Base-by-base conservation (phyloP, 2,329 filamentous ascomycete genomes). In the Fusarium zealandicum region DNA sequence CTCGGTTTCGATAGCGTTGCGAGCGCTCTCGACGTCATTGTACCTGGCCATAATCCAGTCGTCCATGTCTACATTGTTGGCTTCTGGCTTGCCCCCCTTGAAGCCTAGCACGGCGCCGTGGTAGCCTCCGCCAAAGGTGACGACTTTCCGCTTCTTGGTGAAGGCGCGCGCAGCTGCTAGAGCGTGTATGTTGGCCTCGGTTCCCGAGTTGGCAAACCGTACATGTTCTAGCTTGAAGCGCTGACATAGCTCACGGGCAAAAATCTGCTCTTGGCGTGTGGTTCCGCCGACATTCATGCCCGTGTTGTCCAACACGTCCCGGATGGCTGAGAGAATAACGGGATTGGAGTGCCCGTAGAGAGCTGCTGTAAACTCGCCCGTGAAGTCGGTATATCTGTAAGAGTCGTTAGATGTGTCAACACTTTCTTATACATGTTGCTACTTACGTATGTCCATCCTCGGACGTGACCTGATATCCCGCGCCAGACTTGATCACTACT, bases 261-360 rank as follows among this genome's bases (percentile, higher is more conserved):
- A 74, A 13, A 74, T 61, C 8, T 75, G 72, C 69, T 89, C 86
- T 41, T 81, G 74, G 10, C 68, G 58, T 28, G 78, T 83, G 2
- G 81, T 80, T 0, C 76, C 80, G 5, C 86, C 83, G 13, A 85
- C 75, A 53, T 78, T 85, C 59, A 86, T 70, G 4, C 86, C 85
- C 2, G 74, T 69, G 6, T 72, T 69, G 2, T 75, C 65, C 3
- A 85, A 64, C 1, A 79, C 75, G 6, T 74, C 60, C 10, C 69
- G 52, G 18, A 89, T 73, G 0, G 85, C 77, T 0, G 72, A 62
- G 3, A 76, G 68, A 48, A 90, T 82, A 2, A 74, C 61, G 0
- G 82, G 79, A 46, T 88, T 77, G 1, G 82, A 86, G 71, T 90
- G 87, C 0, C 87, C 87, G 65, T 83, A 89, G 11, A 90, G 75